Conservation (phyloP, 495 filamentous ascomycete species). For the Achaetomiella virescens region DNA sequence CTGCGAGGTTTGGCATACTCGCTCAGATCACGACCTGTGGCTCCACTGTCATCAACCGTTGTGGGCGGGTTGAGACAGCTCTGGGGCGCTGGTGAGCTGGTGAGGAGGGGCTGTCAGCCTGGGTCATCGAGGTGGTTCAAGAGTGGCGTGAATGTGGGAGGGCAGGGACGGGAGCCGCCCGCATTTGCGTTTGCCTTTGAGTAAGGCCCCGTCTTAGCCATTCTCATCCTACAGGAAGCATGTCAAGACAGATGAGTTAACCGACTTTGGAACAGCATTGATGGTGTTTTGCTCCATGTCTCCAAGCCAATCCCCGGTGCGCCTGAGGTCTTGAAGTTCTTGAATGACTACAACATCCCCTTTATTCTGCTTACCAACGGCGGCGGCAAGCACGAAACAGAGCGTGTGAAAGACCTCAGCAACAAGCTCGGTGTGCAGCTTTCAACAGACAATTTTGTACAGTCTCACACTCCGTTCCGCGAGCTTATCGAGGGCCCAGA, state of each 20-base stretch:
- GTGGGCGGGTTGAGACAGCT: not conserved
- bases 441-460: slow-evolving; percentile 82
- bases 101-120: not conserved
- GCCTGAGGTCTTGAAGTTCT: slow-evolving; percentile 60
- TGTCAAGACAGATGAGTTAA: not conserved
- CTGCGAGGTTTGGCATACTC: not conserved
- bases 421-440: slow-evolving; percentile 68
- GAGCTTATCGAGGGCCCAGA: slow-evolving; percentile 36
- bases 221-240: not conserved
- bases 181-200: slow-evolving; percentile 37
- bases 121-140: slow-evolving; percentile 1
- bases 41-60: not conserved
- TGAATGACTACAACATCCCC: slow-evolving; percentile 60
- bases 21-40: not conserved
- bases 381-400: slow-evolving; percentile 81
- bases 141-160: not conserved
- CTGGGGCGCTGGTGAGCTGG: not conserved
- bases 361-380: slow-evolving; percentile 96
- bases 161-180: slow-evolving; percentile 13
- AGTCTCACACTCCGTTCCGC: slow-evolving; percentile 87
- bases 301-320: slow-evolving; percentile 76
- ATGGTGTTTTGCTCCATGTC: slow-evolving; percentile 90
- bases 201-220: too few relatives aligned
- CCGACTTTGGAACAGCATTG: slow-evolving; percentile 55
- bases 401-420: slow-evolving; percentile 76